Conservation (phyloP, 495 filamentous ascomycete genomes). For the Neurospora hispaniola region DNA sequence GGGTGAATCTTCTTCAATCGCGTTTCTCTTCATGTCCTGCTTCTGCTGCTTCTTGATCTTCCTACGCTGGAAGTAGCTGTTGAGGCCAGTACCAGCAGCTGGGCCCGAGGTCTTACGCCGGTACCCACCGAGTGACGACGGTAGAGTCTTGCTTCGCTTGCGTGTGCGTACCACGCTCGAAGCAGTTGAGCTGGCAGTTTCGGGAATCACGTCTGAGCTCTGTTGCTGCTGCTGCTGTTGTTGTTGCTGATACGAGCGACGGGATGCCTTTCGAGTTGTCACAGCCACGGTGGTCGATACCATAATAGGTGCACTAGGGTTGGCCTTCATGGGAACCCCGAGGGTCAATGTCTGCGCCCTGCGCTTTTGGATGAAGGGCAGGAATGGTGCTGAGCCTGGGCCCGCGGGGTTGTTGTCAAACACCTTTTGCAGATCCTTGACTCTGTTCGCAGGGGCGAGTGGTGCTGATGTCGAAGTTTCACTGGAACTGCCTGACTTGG, state of each 20-base stretch:
- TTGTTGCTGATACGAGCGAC: background rate
- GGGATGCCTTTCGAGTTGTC: constrained; percentile 2
- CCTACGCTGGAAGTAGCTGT: background rate
- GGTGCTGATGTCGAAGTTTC: background rate
- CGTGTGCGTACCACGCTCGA: background rate
- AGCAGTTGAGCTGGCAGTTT: too few relatives aligned
- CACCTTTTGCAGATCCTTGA: background rate
- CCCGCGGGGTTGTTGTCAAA: background rate
- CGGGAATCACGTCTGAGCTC: background rate
- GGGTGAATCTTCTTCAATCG: constrained; percentile 15
- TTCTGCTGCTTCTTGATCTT: background rate
- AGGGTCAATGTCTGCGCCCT: background rate
- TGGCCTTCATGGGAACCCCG: constrained; percentile 1
- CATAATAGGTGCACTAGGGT: constrained; percentile 12
- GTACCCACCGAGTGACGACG: background rate
- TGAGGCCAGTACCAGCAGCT: background rate
- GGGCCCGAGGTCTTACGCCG: background rate
- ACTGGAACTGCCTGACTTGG: background rate
- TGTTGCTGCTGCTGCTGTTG: background rate
- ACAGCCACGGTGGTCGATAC: constrained; percentile 10
- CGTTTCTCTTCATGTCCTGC: constrained; percentile 4
- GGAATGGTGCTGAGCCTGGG: background rate
- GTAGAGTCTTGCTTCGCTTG: background rate
- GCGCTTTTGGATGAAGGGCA: constrained; percentile 6
- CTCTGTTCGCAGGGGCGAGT: background rate